Evolutionary conservation across 352 stramenopile species (phyloP).

Genomic region (Blastocystis sp.): DNA sequence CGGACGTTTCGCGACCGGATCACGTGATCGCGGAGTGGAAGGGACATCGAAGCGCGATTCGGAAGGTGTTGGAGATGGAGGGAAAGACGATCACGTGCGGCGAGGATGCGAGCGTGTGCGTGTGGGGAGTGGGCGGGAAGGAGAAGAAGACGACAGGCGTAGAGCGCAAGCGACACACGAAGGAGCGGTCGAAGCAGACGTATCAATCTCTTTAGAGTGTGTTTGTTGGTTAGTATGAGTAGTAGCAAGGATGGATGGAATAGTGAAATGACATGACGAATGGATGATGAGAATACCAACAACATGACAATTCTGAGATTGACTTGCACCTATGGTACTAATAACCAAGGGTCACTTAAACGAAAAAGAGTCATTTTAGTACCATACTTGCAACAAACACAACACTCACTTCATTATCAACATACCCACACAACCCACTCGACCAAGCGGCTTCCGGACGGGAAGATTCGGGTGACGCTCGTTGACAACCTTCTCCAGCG

Average conservation of each 20-base stretch:
- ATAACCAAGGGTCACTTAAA: too few species aligned
- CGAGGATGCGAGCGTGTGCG: conserved; percentile 44
- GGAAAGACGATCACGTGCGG: not conserved
- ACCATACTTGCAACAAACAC: too few species aligned
- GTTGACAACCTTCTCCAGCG: too few species aligned
- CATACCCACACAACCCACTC: too few species aligned
- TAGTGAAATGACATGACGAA: not conserved
- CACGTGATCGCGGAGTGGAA: not conserved
- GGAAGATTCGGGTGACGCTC: too few species aligned
- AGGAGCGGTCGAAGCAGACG: not conserved
- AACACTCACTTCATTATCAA: too few species aligned
- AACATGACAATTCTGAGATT: too few species aligned
- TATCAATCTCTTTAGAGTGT: conserved; percentile 41
- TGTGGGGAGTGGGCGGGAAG: not conserved
- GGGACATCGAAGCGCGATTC: conserved; percentile 43
- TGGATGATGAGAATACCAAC: too few species aligned
- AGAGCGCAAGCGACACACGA: not conserved
- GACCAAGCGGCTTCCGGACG: too few species aligned
- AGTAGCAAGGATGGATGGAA: not conserved
- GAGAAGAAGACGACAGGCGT: not conserved
- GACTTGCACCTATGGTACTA: too few species aligned
- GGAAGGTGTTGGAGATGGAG: not conserved
- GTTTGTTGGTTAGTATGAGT: not conserved
- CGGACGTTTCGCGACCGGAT: not conserved
- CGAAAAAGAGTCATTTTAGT: too few species aligned